Base-by-base conservation (phyloP, 202 grass and related monocot species). In the Carex sylvatica region DNA sequence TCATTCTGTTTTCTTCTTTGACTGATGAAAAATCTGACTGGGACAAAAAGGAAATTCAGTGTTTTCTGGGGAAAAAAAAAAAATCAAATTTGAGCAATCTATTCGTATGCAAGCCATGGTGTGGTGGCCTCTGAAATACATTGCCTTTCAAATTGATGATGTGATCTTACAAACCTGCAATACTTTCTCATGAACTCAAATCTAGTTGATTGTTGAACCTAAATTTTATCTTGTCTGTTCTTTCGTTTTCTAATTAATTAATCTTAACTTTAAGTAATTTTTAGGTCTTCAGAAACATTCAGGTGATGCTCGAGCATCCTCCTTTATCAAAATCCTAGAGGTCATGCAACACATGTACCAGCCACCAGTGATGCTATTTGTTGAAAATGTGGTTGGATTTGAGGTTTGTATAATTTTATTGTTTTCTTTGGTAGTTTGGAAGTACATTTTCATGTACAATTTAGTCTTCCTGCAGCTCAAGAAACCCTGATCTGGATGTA, bases 371-470 rank as follows among this genome's bases (percentile, higher is more conserved):
- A 85, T 91, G 87, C 79, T 98, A 72, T 94, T 98, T 86, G 90
- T 94, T 58, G 95, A 98, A 89, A 98, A 98, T 73, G 95, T 94
- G 38, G 92, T 98, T 4, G 95, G 95, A 65, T 98, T 98, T 79
- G 95, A 98, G 92, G 95, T 98, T 84, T 70, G 79, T 91, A 68
- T 12, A 65, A 65, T 65, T 65, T 65, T 65, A 33, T 31, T 65
- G 15, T 26, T 14, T 33, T 31, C 26, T 65, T 65, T 65, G 12
- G 33, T 65, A 33, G 22, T 62, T 62, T 62, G 22, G 9, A 65
- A 33, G 26, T 3, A 65, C 30, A 14, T 19, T 70, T 42, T 67
- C 1, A 16, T 11, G 1, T 42, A 6, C 16, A 40, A 65, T 31
- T 33, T 70, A 36, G 14, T 5, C 31, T 68, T 16, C 65, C 15